Evolutionary conservation across 2,329 filamentous ascomycete species (phyloP), one percentile per base, ranked within the genome.

Genomic region (Rhynchosporium agropyri): DNA sequence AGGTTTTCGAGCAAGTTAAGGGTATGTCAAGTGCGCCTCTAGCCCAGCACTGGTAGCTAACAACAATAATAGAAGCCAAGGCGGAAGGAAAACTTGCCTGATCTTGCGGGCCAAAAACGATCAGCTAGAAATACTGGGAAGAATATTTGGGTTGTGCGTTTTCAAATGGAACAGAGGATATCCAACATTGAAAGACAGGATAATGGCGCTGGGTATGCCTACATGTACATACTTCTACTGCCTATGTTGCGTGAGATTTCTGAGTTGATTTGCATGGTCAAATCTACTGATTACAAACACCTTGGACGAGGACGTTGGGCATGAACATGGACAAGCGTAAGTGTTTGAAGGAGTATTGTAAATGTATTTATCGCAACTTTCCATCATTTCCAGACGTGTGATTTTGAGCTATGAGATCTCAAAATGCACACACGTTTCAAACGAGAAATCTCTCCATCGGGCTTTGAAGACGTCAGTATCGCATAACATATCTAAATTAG

Each of bases 1-100:
- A 99, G 86, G 95, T 98, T 62, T 98, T 98, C 78, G 95, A 98
- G 72, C 93, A 97, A 80, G 94, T 98, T 73, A 92, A 87, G 78
- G 90, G 86, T 87, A 78, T 67, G 79, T 43, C 13, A n/a, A 10
- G 45, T 20, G 51, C 28, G 31, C 0, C 3, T 42, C 20, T 42
- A 20, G 64, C 55, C 2, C 26, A 29, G 3, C 55, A 55, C 15
- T 28, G 42, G 29, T 58, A 50, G 55, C 75, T 79, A 71, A 79
- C 64, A 56, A 13, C 15, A 1, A 9, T 31, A 57, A 63, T 71
- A 87, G 89, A 91, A 74, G 89, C 89, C 69, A 90, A 88, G 73
- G 82, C 85, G 38, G 88, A 91, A 28, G 89, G 90, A 69, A 92
- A 91, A 77, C 79, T 91, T 48, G 45, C 60, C 3, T 62, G 40